Conservation (phyloP, 2,329 filamentous ascomycete species). For the Helotiales sp. region DNA sequence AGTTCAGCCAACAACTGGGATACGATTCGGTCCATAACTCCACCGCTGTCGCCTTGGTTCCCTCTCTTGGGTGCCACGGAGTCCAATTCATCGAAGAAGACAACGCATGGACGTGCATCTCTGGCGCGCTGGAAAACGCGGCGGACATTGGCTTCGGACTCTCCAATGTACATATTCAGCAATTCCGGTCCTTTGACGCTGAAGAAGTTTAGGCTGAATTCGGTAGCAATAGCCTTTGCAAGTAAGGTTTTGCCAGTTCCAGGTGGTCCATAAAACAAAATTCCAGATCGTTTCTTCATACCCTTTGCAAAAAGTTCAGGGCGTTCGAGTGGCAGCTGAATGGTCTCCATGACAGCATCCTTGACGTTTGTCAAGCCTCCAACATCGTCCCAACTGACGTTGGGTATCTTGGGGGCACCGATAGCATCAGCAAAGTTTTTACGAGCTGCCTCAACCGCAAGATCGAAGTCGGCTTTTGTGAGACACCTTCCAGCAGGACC, state of each 20-base stretch:
- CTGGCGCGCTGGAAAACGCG: conserved; percentile 86
- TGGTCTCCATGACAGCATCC: conserved; percentile 95
- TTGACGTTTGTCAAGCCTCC: conserved; percentile 93
- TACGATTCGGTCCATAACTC: conserved; percentile 98
- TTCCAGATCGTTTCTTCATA: conserved; percentile 96
- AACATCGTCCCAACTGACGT: conserved; percentile 95
- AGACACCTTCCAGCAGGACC: conserved; percentile 79
- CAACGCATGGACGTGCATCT: conserved; percentile 84
- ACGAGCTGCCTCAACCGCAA: conserved; percentile 91
- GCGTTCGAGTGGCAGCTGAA: conserved; percentile 87
- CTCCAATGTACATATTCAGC: conserved; percentile 95
- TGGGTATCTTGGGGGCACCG: conserved; percentile 96
- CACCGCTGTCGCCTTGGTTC: conserved; percentile 95
- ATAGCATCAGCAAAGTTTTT: conserved; percentile 99
- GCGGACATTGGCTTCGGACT: conserved; percentile 89
- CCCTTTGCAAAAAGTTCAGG: conserved; percentile 95
- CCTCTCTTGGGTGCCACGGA: conserved; percentile 95
- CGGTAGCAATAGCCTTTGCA: conserved; percentile 90
- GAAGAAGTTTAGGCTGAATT: conserved; percentile 95
- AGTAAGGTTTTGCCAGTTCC: conserved; percentile 92
- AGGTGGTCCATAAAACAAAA: conserved; percentile 88
- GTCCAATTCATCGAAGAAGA: conserved; percentile 93
- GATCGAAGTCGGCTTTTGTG: conserved; percentile 82
- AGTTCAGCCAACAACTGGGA: conserved; percentile 93
- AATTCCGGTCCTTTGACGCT: conserved; percentile 90